Evolutionary conservation across 1,284 basidiomycete species (phyloP), one percentile per base, ranked within the genome.

Genomic region (Irpex rosettiformis): DNA sequence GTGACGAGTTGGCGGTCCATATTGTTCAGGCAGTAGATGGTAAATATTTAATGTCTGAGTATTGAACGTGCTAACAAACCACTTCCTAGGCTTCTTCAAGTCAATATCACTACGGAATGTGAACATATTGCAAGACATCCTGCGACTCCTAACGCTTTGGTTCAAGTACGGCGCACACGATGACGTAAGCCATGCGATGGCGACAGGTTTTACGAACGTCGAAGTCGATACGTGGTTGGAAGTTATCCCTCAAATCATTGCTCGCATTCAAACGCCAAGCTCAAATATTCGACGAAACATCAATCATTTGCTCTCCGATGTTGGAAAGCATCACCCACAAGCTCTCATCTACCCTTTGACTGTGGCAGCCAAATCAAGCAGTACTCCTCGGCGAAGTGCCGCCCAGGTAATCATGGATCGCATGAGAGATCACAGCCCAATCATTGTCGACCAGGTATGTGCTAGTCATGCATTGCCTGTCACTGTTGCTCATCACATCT

Each of bases 211-310:
- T 74, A 84, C 86, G 1, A 89, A 86, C 28, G 94, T 99, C 54
- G 93, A 93, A 69, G 89, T 99, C 54, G 96, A 99, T 69, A 98
- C 96, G 0, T 99, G 97, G 97, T 81, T 99, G 37, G 96, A 98
- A 68, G 97, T 99, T 62, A 95, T 99, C 61, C 97, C 97, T 42
- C 96, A 98, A 91, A 97, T 99, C 66, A 99, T 99, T 68, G 97
- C 97, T 42, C 89, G 97, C 42, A 98, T 99, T 66, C 96, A 98
- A 76, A 97, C 95, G 0, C 96, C 96, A 0, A 93, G 91, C 65
- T 77, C 78, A 29, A 91, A 93, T 58, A 95, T 99, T 61, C 85
- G 94, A 47, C 83, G 89, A 61, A 91, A 96, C 61, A 98, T 99
- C 70, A 91, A 94, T 67, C 87, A 89, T 65, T 80, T 99, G 16